Percentiles rank a stretch among this genome's conserved stretches.
Conservation (phyloP, 1,284 basidiomycete genomes). For the Trichosporon sp. region DNA sequence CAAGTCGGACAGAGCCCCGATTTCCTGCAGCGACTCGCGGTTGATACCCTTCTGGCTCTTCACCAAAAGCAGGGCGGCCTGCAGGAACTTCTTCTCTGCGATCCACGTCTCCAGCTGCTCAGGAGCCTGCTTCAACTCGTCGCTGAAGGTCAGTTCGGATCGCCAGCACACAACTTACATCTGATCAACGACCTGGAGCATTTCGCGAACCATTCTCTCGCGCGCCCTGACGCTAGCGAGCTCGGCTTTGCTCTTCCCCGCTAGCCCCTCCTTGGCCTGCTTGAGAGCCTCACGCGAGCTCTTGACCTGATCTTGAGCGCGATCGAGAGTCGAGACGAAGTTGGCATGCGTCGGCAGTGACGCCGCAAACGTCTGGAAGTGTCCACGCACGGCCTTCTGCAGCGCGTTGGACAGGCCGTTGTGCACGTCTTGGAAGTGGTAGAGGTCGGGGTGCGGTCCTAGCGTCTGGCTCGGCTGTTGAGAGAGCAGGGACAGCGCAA, state of each 20-base stretch:
- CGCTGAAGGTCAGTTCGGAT: constrained; percentile 55
- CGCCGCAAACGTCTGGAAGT: constrained; percentile 87
- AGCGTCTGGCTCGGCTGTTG: constrained; percentile 55
- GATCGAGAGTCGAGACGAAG: constrained; percentile 64
- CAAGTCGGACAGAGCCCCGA: constrained; percentile 87
- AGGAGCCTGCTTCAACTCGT: constrained; percentile 83
- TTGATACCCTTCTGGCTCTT: constrained; percentile 85
- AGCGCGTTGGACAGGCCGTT: constrained; percentile 39
- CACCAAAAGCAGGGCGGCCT: constrained; percentile 83
- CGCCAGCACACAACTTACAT: constrained; percentile 59
- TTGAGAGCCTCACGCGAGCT: constrained; percentile 67
- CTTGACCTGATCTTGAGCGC: constrained; percentile 67
- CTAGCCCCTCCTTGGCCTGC: constrained; percentile 53
- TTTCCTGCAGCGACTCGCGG: constrained; percentile 85
- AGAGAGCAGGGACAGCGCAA: constrained; percentile 80
- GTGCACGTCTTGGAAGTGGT: constrained; percentile 40
- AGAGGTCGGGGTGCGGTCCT: constrained; percentile 31
- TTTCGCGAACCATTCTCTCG: constrained; percentile 79
- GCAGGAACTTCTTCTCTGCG: constrained; percentile 87
- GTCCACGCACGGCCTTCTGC: constrained; percentile 57
- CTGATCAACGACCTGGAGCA: constrained; percentile 81
- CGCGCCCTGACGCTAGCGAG: constrained; percentile 79
- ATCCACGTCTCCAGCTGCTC: constrained; percentile 91
- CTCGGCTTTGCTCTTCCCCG: constrained; percentile 57
- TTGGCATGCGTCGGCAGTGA: constrained; percentile 81